These are phyloP conservation scores for Dinochytrium kinnereticum DNA, from an alignment of 371 early-diverging fungal genomes.

Conservation along the genomic window DNA sequence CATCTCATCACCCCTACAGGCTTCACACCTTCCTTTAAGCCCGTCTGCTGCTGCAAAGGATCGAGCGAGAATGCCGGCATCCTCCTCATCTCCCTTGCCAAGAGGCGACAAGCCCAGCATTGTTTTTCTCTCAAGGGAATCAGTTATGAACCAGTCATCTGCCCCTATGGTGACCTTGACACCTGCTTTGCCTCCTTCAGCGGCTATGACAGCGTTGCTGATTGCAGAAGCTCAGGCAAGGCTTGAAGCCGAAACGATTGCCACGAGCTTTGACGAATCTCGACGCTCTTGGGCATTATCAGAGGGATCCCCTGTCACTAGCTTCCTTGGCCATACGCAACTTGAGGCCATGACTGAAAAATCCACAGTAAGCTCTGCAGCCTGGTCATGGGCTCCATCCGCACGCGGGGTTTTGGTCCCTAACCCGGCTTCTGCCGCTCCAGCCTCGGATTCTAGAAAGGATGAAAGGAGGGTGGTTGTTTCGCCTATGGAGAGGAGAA, in stretches of 20 bases:
- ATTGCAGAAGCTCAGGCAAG: not conserved
- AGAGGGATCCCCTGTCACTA: not conserved
- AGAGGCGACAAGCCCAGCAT: not conserved
- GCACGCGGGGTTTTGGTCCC: too few species aligned
- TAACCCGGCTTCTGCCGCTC: not conserved
- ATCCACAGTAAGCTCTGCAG: not conserved
- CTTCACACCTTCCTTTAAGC: not conserved
- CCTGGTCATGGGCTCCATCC: not conserved
- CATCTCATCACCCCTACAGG: not conserved
- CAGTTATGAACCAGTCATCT: not conserved
- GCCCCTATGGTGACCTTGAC: not conserved
- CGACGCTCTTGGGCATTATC: not conserved
- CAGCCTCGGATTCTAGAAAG: not conserved
- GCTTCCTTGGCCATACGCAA: not conserved
- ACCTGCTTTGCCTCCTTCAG: not conserved
- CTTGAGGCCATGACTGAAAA: constrained; percentile 2
- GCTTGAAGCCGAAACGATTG: not conserved
- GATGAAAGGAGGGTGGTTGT: not conserved
- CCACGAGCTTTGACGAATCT: not conserved
- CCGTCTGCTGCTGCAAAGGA: not conserved
- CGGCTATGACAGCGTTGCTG: not conserved
- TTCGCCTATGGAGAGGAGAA: not conserved
- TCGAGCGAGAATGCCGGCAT: not conserved
- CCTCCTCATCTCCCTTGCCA: not conserved
- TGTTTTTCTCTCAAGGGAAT: not conserved